A percentile compares a stretch with the other conserved stretches of the same genome.
Conservation (phyloP, 495 filamentous ascomycete species). For the Neurospora tetraspora region DNA sequence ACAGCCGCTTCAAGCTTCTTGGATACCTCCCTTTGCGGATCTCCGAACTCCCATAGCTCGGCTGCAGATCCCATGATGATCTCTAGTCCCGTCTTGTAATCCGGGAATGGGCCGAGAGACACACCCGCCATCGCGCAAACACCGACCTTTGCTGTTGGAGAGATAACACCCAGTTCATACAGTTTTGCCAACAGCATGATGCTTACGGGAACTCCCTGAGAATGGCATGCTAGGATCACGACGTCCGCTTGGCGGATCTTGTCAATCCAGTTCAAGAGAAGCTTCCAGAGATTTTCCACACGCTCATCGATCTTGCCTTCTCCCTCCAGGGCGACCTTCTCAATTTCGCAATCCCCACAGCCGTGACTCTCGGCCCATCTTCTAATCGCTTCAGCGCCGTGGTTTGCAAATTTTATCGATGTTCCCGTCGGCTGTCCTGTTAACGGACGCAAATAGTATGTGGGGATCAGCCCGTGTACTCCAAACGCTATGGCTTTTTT, state of each 20-base stretch:
- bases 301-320: constrained; percentile 90
- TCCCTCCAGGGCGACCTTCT: constrained; percentile 92
- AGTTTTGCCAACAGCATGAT: constrained; percentile 91
- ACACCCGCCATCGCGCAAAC: constrained; percentile 91
- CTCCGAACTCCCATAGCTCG: constrained; percentile 87
- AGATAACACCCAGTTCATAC: constrained; percentile 67
- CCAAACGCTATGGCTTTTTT: constrained; percentile 85
- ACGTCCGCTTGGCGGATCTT: constrained; percentile 81
- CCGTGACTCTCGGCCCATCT: constrained; percentile 65
- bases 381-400: constrained; percentile 73
- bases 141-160: constrained; percentile 52
- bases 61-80: constrained; percentile 76
- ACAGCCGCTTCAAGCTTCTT: constrained; percentile 70
- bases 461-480: constrained; percentile 89
- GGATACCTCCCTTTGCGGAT: constrained; percentile 68
- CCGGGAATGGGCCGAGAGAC: constrained; percentile 80
- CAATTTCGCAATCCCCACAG: constrained; percentile 57
- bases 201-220: constrained; percentile 87
- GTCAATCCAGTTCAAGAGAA: constrained; percentile 90
- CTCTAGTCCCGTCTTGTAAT: constrained; percentile 69
- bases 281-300: constrained; percentile 86
- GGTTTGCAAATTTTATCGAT: constrained; percentile 84
- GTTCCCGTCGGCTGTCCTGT: constrained; percentile 94
- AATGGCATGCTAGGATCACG: constrained; percentile 83
- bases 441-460: constrained; percentile 69